Evolutionary conservation across 768 basidiomycete species (phyloP), one percentile per base, ranked within the genome.

Genomic region (Amanita rimosa): DNA sequence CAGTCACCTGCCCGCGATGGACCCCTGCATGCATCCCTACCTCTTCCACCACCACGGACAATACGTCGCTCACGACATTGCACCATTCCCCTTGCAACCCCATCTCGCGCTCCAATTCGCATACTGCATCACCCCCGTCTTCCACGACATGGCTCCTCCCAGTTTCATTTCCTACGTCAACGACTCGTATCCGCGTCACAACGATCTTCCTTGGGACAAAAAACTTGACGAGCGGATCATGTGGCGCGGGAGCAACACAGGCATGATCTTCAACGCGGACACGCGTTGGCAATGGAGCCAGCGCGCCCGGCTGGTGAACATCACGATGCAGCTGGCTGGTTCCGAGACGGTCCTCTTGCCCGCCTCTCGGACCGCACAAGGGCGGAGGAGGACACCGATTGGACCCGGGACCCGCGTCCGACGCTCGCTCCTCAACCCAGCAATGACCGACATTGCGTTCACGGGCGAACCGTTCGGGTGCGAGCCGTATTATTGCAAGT

Each of bases 191-290:
- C 55, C 66, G 5, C 57, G 59, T 1, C 62, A 61, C 7, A 68
- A 78, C 51, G 75, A 82, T 57, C 69, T 76, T 9, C 67, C 66
- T 0, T 88, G 84, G 83, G 73, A 78, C 21, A 62, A 72, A 37
- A 86, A 83, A 62, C 49, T 60, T 0, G 72, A 81, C 57, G 74
- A 79, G 35, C 62, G 73, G 16, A 48, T 85, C 17, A 64, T 74
- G 33, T 88, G 85, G 85, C 68, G 84, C 42, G 85, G 85, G 0
- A 76, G 72, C 33, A 84, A 76, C 27, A 83, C 82, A 0, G 85
- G 85, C n/a, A 78, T 75, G 38, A 57, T 56, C 29, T 64, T 69
- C 17, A 55, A 62, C 22, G 55, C 60, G 3, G 36, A 48, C 0
- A 64, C 68, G 17, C 58, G 60, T 6, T 81, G 80, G 80, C 51